phyloP scores from a whole-genome alignment of 805 yeast species.

The Yarrowia deformans region DNA sequence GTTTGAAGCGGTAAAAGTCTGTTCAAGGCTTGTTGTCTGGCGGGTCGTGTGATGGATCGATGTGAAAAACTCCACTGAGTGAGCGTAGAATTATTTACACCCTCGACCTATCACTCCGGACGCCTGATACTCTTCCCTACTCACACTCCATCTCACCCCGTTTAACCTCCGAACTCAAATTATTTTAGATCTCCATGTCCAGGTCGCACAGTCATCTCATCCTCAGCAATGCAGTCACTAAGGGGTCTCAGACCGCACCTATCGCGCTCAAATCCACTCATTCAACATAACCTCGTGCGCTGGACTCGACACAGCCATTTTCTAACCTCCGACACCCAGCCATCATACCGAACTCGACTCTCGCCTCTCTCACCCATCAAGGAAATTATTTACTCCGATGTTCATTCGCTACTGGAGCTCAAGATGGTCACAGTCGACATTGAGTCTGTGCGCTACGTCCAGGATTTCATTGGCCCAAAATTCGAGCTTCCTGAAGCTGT shows the following conservation, averaged over 20 bases:
- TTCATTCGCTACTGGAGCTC: constrained; percentile 23
- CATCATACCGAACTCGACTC: constrained; percentile 24
- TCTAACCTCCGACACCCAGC: constrained; percentile 24
- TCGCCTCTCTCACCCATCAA: constrained; percentile 23
- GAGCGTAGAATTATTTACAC: neutral
- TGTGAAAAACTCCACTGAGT: too few relatives aligned
- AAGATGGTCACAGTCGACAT: constrained; percentile 22
- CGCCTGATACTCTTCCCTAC: neutral
- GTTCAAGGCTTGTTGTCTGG: too few relatives aligned
- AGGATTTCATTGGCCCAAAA: constrained; percentile 23
- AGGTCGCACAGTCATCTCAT: neutral
- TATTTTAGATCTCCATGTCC: neutral
- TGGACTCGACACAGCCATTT: neutral
- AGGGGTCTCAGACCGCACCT: neutral
- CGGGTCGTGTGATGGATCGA: too few relatives aligned
- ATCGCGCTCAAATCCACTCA: neutral
- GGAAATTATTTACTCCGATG: constrained; percentile 23
- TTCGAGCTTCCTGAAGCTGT: constrained; percentile 17
- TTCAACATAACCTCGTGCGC: neutral
- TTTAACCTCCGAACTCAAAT: constrained; percentile 18
- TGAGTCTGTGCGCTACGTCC: constrained; percentile 12
- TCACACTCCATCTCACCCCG: neutral
- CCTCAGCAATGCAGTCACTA: neutral
- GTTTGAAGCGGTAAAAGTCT: too few relatives aligned
- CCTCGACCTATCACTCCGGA: neutral